phyloP scores from a whole-genome alignment of 2,329 filamentous ascomycete genomes.

The Fragosphaeria purpurea region DNA sequence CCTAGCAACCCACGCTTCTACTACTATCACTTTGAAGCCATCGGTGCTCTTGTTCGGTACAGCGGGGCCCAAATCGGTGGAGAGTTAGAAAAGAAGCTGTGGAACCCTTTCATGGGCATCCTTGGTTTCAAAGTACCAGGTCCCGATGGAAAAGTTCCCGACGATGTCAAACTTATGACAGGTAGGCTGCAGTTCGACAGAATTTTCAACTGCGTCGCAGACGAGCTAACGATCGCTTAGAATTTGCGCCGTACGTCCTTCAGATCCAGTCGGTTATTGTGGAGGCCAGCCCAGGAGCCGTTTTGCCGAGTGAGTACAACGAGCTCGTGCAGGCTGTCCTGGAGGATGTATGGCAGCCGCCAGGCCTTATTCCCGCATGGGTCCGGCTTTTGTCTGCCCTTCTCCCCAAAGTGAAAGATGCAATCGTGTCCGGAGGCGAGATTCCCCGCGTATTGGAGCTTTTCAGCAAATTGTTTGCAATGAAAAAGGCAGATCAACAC shows the following conservation, averaged over 20 bases:
- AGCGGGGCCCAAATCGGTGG: conserved; percentile 55
- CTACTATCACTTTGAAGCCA: conserved; percentile 94
- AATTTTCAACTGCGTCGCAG: no score
- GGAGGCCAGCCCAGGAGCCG: conserved; percentile 71
- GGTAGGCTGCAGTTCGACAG: no score
- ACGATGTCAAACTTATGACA: no score
- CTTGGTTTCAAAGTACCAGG: no score
- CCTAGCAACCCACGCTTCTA: conserved; percentile 97
- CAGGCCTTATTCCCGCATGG: conserved; percentile 86
- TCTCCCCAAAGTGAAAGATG: conserved; percentile 63
- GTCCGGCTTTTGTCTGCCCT: conserved; percentile 76
- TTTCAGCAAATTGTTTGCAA: conserved; percentile 79
- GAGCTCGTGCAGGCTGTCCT: conserved; percentile 69
- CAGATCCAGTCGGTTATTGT: conserved; percentile 87
- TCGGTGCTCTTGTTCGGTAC: conserved; percentile 78
- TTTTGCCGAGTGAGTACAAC: conserved; percentile 72
- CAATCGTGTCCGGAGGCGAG: conserved; percentile 70
- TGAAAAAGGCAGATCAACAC: conserved; percentile 74
- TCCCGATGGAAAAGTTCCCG: no score
- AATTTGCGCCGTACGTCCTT: conserved; percentile 95
- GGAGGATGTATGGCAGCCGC: conserved; percentile 73
- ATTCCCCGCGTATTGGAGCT: conserved; percentile 85
- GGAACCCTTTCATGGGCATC: conserved; percentile 25
- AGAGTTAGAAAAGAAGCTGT: conserved; percentile 70
- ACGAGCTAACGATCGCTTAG: conserved; percentile 28